Base-by-base conservation (phyloP, 1,284 basidiomycete species). In the Cryptococcus neoformans region DNA sequence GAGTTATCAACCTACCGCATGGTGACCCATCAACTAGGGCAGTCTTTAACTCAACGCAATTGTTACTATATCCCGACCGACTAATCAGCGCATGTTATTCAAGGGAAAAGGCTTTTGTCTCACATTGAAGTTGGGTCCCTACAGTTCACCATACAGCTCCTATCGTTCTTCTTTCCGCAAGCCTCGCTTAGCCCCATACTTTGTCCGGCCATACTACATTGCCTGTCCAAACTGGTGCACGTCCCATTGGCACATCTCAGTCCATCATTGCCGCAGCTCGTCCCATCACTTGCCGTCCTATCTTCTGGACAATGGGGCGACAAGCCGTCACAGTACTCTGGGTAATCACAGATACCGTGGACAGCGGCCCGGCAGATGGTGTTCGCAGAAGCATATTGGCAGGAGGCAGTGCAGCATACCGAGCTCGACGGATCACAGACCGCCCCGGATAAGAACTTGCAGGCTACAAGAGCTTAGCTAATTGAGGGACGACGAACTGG, bases 11-110 rank as follows among this genome's bases (percentile, higher is more conserved):
- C 21, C 21, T 21, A 9, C 90, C 90, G 72, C 92, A 95, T 11
- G 88, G 84, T 21, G 90, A 92, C 10, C 92, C 92, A 70, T 93
- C 89, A 49, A 91, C 81, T 54, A 93, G 84, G 40, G 83, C 78
- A 2, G 89, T 84, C 59, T 88, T 86, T 40, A 94, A 80, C 45
- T 87, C 78, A n/a, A 91, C 78, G 74, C 92, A 95, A 64, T 83
- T 81, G 66, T 84, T 83, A 9, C 68, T 69, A 57, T n/a, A 8
- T 51, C 37, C 8, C 17, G 14, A 16, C 35, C 44, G 34, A 49
- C 51, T 28, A 6, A n/a, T 38, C 42, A 11, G 10, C 9, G 34
- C n/a, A 21, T 21, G 21, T 21, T 21, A 21, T 21, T 21, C 21
- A 6, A 5, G 2, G 51, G 44, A 49, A n/a, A 38, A 21, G 21